phyloP scores from a whole-genome alignment of 169 alveolate species.

The Babesia sp. region DNA sequence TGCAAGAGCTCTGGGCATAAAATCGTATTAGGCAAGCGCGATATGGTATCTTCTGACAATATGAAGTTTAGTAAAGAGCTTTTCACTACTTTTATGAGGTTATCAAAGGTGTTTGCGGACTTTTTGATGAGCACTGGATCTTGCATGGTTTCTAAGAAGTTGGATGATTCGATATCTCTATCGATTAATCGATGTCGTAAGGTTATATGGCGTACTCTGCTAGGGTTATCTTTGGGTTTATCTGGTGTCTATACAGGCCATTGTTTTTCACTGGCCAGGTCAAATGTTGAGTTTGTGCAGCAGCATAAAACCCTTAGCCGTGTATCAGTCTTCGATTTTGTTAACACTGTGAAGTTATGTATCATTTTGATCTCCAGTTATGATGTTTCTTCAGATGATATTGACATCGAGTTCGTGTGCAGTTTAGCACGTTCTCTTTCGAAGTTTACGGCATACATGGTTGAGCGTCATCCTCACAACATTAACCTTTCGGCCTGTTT shows the following conservation, averaged over 20 bases:
- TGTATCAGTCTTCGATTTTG: conserved; percentile 3
- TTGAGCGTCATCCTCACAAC: neutral
- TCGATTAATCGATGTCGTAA: neutral
- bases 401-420: neutral
- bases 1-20: neutral
- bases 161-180: neutral
- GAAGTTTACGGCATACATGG: conserved; percentile 14
- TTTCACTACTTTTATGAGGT: neutral
- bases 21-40: neutral
- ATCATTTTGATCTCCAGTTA: neutral
- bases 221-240: neutral
- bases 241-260: neutral
- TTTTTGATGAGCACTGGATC: conserved; percentile 6
- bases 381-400: neutral
- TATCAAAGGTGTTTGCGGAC: conserved; percentile 22
- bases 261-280: conserved; percentile 2
- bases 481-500: neutral
- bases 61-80: conserved; percentile 12
- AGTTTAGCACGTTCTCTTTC: conserved; percentile 3
- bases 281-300: conserved; percentile 14
- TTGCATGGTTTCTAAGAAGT: neutral
- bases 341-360: conserved; percentile 12
- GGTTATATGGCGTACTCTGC: conserved; percentile 13
- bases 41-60: neutral
- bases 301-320: neutral